These are phyloP conservation scores for Trichophyton schoenleinii DNA, from an alignment of 2,329 filamentous ascomycete genomes.

Conservation along the genomic window DNA sequence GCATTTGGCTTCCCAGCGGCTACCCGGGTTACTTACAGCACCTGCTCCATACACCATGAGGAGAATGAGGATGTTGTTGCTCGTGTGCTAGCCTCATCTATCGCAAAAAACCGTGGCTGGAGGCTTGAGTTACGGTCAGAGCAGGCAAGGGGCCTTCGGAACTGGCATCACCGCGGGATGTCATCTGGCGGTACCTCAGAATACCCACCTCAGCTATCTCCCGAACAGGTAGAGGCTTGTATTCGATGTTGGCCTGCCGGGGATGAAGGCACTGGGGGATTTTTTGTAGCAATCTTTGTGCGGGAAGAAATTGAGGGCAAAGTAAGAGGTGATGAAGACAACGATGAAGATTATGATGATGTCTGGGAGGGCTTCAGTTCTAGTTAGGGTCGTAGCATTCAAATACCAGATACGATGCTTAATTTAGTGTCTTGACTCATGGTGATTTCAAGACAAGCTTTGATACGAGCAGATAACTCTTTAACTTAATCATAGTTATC, in stretches of 20 bases:
- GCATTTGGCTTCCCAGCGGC: slow-evolving; percentile 71
- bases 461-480: too few relatives aligned
- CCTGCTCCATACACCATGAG: slow-evolving; percentile 73
- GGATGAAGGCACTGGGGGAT: slow-evolving; percentile 77
- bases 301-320: slow-evolving; percentile 35
- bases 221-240: slow-evolving; percentile 53
- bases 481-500: too few relatives aligned
- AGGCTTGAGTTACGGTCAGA: slow-evolving; percentile 56
- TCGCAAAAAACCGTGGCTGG: slow-evolving; percentile 62
- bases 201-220: slow-evolving; percentile 18
- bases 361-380: background rate
- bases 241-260: slow-evolving; percentile 73
- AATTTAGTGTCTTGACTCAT: too few relatives aligned
- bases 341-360: background rate
- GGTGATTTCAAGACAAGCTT: too few relatives aligned
- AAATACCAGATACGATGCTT: too few relatives aligned
- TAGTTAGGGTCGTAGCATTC: background rate
- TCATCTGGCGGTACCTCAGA: slow-evolving; percentile 10
- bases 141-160: slow-evolving; percentile 62
- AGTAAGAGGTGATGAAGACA: background rate
- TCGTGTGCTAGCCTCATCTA: slow-evolving; percentile 53
- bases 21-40: slow-evolving; percentile 73
- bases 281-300: slow-evolving; percentile 85
- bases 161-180: slow-evolving; percentile 59
- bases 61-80: slow-evolving; percentile 84